Evolutionary conservation across 345 rosid species (phyloP).

Genomic region (Passiflora organensis): DNA sequence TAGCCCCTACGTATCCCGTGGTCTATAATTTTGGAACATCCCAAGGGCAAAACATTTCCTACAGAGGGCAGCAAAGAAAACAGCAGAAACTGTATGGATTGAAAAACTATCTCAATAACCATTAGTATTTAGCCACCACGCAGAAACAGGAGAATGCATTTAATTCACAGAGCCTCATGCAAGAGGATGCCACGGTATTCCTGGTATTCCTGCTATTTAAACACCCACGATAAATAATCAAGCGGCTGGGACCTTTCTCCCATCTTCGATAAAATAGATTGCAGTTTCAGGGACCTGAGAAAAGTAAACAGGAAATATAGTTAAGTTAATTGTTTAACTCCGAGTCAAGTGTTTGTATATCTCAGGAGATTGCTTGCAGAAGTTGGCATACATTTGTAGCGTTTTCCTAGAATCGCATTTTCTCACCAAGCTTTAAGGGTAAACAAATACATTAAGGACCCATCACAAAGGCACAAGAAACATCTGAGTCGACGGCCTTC

Average conservation of each 20-base stretch:
- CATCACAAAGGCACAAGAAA: no score
- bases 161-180: background rate
- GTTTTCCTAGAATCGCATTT: no score
- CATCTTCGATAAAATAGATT: slow-evolving; percentile 86
- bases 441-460: no score
- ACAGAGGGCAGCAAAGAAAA: background rate
- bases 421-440: no score
- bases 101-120: slow-evolving; percentile 6
- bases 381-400: no score
- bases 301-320: background rate
- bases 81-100: background rate
- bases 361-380: no score
- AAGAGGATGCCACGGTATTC: slow-evolving; percentile 1
- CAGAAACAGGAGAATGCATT: slow-evolving; percentile 1
- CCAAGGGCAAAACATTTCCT: background rate
- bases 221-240: slow-evolving; percentile 25
- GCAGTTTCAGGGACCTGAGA: slow-evolving; percentile 75
- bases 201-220: background rate
- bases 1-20: slow-evolving; percentile 5
- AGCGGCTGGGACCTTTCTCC: slow-evolving; percentile 77
- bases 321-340: no score
- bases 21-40: slow-evolving; percentile 5
- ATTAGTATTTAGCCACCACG: background rate
- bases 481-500: no score
- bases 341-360: no score